These are phyloP conservation scores for Saccharum hybrid DNA, from an alignment of 202 grass and related monocot genomes.

Conservation along the genomic window DNA sequence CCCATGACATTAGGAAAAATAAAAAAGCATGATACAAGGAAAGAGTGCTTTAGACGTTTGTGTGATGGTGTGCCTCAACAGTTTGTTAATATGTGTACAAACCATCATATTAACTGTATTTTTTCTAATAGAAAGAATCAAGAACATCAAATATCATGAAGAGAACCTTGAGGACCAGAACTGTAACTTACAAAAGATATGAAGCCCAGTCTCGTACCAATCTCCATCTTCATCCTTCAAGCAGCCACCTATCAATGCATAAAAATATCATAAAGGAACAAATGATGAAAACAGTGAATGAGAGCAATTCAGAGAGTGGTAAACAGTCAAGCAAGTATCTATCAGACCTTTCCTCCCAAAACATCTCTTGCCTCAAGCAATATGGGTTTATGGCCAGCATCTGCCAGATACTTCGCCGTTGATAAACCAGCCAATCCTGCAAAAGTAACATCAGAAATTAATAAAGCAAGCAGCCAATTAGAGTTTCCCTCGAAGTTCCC, in stretches of 20 bases:
- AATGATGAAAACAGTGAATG: conserved; percentile 12
- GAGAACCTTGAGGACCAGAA: not conserved
- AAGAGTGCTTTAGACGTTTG: conserved; percentile 34
- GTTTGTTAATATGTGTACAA: too few species aligned
- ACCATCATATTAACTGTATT: not conserved
- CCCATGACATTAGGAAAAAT: not conserved
- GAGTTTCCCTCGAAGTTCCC: conserved; percentile 1
- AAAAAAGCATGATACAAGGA: not conserved
- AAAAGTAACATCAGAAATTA: conserved; percentile 34
- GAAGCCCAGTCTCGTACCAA: conserved; percentile 96
- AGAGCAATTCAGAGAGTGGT: conserved; percentile 15
- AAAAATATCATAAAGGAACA: conserved; percentile 30
- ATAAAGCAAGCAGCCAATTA: conserved; percentile 19
- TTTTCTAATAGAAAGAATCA: not conserved
- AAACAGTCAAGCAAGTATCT: conserved; percentile 25
- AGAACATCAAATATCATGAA: not conserved
- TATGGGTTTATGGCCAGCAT: conserved; percentile 93
- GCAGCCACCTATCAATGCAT: conserved; percentile 67
- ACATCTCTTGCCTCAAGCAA: conserved; percentile 93
- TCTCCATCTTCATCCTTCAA: conserved; percentile 97
- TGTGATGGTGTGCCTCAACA: not conserved
- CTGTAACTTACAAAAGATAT: conserved; percentile 91
- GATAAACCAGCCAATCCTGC: conserved; percentile 89
- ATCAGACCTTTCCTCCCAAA: conserved; percentile 86
- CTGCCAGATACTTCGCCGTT: conserved; percentile 89